Base-by-base conservation (phyloP, 2,329 filamentous ascomycete genomes). In the Truncatella angustata region DNA sequence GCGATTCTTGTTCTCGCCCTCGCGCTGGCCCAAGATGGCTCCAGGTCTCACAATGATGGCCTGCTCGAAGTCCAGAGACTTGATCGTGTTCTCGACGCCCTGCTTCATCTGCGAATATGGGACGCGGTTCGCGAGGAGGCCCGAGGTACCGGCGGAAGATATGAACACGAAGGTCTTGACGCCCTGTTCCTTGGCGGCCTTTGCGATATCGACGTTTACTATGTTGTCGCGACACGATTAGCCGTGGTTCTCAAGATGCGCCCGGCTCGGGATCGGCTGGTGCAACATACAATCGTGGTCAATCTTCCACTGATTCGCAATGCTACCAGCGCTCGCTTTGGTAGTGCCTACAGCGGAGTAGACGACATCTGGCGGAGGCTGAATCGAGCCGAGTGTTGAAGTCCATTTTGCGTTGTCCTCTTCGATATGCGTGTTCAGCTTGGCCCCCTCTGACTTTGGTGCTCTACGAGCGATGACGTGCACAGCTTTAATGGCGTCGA, bases 291-390 rank as follows among this genome's bases (percentile, higher is more conserved):
- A 77, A 64, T 94, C 91, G 66, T 91, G 83, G 73, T 97, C 93
- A 58, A 97, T 89, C 65, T 89, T 88, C 73, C 90, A 88, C 72
- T 97, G 93, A 56, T 86, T 84, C 24, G 84, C 86, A 58, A 96
- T 73, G 52, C 87, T 78, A 55, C 92, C 92, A 0, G 91, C 91
- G 11, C 79, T 77, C 0, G 76, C 87, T 45, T 85, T 82, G 0
- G 92, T 97, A 2, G 91, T 96, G 53, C 87, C 93, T 1, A 97
- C 79, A 1, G 83, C 83, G 2, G 88, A 91, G 72, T 93, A 84
- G 73, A 94, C 86, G 58, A 88, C 74, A 1, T 75, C 67, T 0
- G 88, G 85, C 0, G 75, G 56, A 0, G 85, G 81, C 0, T 72
- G 64, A 42, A 88, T 70, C 30, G 74, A 70, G 5, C 76, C 65